Base-by-base conservation (phyloP, 2,329 filamentous ascomycete genomes). In the Coleophoma cylindrospora region DNA sequence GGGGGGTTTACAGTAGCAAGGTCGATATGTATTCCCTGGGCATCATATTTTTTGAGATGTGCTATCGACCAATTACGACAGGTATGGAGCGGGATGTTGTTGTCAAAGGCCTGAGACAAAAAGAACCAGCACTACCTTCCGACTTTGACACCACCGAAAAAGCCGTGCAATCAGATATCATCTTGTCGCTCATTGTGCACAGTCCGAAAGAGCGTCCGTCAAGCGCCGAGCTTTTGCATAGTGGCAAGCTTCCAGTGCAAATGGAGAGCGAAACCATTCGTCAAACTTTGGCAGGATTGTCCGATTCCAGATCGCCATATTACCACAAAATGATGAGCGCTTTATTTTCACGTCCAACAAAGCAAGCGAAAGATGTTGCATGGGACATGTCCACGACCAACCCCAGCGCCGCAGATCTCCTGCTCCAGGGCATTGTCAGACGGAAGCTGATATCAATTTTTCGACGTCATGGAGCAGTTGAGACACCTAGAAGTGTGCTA, bases 31-130 rank as follows among this genome's bases (percentile, higher is more conserved):
- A 94, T 65, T 96, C 92, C 0, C 76, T 99, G 40, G 94, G 94
- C 0, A 88, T 99, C 55, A 97, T 99, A 50, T 95, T 99, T 70
- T 97, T 96, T 59, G 94, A 99, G 68, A 99, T 99, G 94, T 95
- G 88, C 62, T 91, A 84, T 56, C 69, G 74, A 34, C 75, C 81
- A 0, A 74, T 84, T 64, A 58, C 74, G 11, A 58, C 60, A 8
- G 82, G 81, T 4, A 85, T 86, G 80, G 77, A 86, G 59, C 77
- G 83, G 54, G 80, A 79, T 2, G 69, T 76, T 47, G 79, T 84
- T 4, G 74, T 96, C 27, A 79, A 86, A 47, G 73, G 79, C 49
- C 75, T 96, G 40, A 80, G 89, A 43, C 77, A 83, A 57, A 80
- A 81, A 37, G 74, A 82, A 12, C 84, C 90, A 37, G 68, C 72